These are phyloP conservation scores for Boletus edulis DNA, from an alignment of 768 basidiomycete species.

Conservation along the genomic window DNA sequence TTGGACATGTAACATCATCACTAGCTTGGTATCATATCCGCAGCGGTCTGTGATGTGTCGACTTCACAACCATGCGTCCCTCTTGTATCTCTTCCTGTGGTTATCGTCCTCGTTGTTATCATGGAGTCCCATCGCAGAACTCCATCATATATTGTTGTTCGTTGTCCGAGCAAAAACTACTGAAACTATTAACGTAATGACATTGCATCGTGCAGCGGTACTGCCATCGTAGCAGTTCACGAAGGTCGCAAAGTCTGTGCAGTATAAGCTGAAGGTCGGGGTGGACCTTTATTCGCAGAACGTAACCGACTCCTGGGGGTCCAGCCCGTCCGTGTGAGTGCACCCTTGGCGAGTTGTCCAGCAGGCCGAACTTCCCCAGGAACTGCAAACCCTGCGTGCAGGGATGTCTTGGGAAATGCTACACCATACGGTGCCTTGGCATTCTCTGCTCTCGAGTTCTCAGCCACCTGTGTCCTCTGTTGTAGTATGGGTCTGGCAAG, in stretches of 20 bases:
- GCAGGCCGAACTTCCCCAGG: constrained; percentile 59
- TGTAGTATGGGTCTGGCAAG: constrained; percentile 61
- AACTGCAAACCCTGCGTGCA: constrained; percentile 52
- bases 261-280: constrained; percentile 19
- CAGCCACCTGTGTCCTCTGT: constrained; percentile 40
- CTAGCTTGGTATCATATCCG: constrained; percentile 19
- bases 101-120: constrained; percentile 18
- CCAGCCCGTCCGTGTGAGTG: constrained; percentile 37
- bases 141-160: constrained; percentile 5
- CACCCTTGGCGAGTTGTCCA: constrained; percentile 53
- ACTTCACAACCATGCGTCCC: constrained; percentile 3
- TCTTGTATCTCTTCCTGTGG: constrained; percentile 13
- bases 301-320: constrained; percentile 21
- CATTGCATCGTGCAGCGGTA: background rate
- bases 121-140: constrained; percentile 1
- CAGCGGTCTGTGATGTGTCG: constrained; percentile 9
- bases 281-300: constrained; percentile 2
- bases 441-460: constrained; percentile 32
- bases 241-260: constrained; percentile 17
- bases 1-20: constrained; percentile 27
- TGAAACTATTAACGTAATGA: constrained; percentile 18
- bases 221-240: constrained; percentile 11
- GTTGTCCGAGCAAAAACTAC: background rate
- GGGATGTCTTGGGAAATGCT: constrained; percentile 22
- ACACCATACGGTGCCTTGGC: constrained; percentile 20